Evolutionary conservation across 176 grass and related monocot genomes (phyloP), one percentile per base, ranked within the genome.

Genomic region (Oryza nivara): DNA sequence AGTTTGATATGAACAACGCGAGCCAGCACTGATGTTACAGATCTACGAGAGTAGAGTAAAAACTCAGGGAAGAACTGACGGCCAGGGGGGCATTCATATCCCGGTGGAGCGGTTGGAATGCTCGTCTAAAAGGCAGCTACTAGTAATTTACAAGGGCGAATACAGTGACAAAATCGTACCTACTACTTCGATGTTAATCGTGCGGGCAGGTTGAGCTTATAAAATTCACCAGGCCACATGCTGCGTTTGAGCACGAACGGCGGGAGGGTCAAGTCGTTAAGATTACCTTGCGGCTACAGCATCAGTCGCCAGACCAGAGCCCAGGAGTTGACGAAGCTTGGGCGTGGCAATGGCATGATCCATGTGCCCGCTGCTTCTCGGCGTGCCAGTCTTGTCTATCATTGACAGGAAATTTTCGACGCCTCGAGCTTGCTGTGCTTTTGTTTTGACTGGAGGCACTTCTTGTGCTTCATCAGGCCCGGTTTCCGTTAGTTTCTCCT

Each of bases 301-400:
- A 70, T 92, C 91, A 9, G 80, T 69, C 5, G 81, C 51, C 67
- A 73, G 52, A 30, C 81, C 67, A 12, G 89, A 79, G 80, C 87
- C 83, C n/a, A 91, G 54, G 13, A 94, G 92, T 48, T 87, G 86
- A 51, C 87, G 92, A 17, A 94, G 85, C 82, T 83, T 91, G 20
- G 83, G 86, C 48, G 49, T 19, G 51, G 72, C 86, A 35, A 41
- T 19, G 51, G 77, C 83, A 35, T 78, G 73, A 3, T 85, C 78
- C 45, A 38, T 10, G 65, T 82, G 82, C 72, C 69, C 73, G 49
- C 73, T 65, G 36, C 67, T 38, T 78, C 52, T 77, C 36, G 88
- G 48, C 11, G 75, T 49, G 15, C 68, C 14, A 1, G 76, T 80
- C 61, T 66, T 61, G 35, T 94, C 92, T 51, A 89, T 89, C 70